Evolutionary conservation across 2,329 filamentous ascomycete genomes (phyloP).

Genomic region (Pseudogymnoascus sp.): DNA sequence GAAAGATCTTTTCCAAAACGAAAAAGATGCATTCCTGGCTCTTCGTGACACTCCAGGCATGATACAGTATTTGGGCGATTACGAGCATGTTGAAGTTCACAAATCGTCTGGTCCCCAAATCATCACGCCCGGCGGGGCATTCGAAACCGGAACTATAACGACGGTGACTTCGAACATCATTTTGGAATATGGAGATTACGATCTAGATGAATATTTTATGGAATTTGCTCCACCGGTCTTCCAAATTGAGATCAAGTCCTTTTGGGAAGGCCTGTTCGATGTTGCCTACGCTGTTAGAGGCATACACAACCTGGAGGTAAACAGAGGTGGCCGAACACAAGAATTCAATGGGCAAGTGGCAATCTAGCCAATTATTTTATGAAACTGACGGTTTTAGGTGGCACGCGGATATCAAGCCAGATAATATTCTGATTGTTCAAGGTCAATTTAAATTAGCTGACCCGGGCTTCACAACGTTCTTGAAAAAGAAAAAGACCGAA

Average conservation of each 20-base stretch:
- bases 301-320: constrained; percentile 21
- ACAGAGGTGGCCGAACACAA: background rate
- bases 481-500: constrained; percentile 9
- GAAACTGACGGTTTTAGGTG: constrained; percentile 23
- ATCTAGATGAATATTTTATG: constrained; percentile 26
- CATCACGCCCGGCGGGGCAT: background rate
- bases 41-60: constrained; percentile 22
- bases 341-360: constrained; percentile 18
- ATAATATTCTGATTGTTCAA: constrained; percentile 27
- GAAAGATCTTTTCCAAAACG: constrained; percentile 20
- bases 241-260: constrained; percentile 21
- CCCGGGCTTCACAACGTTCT: constrained; percentile 28
- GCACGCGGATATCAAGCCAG: constrained; percentile 31
- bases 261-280: constrained; percentile 27
- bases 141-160: too few relatives aligned
- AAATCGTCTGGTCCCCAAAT: background rate
- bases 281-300: constrained; percentile 24
- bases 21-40: constrained; percentile 25
- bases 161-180: constrained; percentile 18
- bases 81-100: constrained; percentile 12
- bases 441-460: constrained; percentile 32
- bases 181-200: constrained; percentile 29
- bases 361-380: background rate
- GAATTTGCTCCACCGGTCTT: constrained; percentile 23
- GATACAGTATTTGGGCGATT: constrained; percentile 26